Base-by-base conservation (phyloP, 2,329 filamentous ascomycete genomes). In the Talaromyces sp. region DNA sequence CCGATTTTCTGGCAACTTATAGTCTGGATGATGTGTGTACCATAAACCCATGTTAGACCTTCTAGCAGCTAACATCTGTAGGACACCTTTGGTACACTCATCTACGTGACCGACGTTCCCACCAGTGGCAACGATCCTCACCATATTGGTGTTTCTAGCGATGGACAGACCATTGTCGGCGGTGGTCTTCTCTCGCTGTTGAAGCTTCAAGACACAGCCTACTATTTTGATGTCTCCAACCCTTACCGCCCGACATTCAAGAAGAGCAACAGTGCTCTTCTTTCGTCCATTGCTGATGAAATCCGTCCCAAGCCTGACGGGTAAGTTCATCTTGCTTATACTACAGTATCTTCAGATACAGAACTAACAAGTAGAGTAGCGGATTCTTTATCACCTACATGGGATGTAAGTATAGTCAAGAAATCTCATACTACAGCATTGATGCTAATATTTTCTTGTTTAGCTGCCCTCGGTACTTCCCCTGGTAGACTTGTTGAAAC, bases 221-320 rank as follows among this genome's bases (percentile, higher is more conserved):
- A 80, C 71, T 87, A 87, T 76, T 87, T 87, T 65, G 84, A 88
- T 64, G 80, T 81, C 16, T 79, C 77, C 30, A 77, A 87, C 68
- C 84, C 84, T 0, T 87, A 87, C 70, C 77, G 79, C 14, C 85
- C 85, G 30, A 80, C 77, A 66, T 87, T 86, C 71, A 74, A 77
- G 66, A 85, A 87, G 75, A 85, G 82, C 70, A 86, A 87, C 73
- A 79, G 85, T 9, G 85, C 76, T n/a, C 61, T 87, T 8, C 78
- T 87, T 36, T 78, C 80, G 6, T 87, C 85, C 44, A 86, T 87
- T 65, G 80, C 81, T 0, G 85, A 87, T 69, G 85, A 87, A 75
- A 84, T 88, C 67, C 82, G 84, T 16, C 84, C 85, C 54, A 87
- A 87, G 73, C 85, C 85, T 10, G 85, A 85, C 28, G 85, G 83